Evolutionary conservation across 495 filamentous ascomycete species (phyloP), one percentile per base, ranked within the genome.

Genomic region (Aspergillus sparsus): DNA sequence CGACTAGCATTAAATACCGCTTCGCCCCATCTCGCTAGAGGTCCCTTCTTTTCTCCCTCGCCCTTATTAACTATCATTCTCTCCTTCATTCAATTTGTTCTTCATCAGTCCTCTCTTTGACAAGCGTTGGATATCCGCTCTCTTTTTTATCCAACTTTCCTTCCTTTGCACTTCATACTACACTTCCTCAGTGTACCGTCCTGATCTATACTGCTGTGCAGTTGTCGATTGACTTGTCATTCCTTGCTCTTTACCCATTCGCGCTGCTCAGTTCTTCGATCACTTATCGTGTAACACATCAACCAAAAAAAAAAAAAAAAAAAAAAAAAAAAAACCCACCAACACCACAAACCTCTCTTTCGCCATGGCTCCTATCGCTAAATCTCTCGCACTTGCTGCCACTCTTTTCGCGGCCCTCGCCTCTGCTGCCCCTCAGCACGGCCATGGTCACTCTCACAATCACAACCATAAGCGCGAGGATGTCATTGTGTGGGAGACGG

Each of bases 281-380:
- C 39, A 47, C 21, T 50, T 51, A 50, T 32, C 21, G 21, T 27
- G 21, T 27, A 27, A 27, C 21, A 27, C n/a, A n/a, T n/a, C n/a
- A n/a, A n/a, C n/a, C n/a, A 27, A 27, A 27, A 27, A 27, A 27
- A 27, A 27, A 27, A 27, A 27, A 27, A 1, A 27, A 27, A 1
- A 1, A 27, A 57, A 64, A 58, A 64, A 44, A 35, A 39, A 50
- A 47, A 55, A 51, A 63, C 59, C 34, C 59, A 58, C 46, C 37
- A 57, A 15, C 49, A 53, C 52, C 34, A 31, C 49, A 45, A 60
- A 66, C 55, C 37, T 27, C 21, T 27, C 21, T 27, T 27, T 27
- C 21, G 58, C 62, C 69, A 78, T 80, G 77, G 74, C 76, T 57
- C 74, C 76, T 31, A 65, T 78, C 62, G 60, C 67, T 59, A 78